Base-by-base conservation (phyloP, 192 early-diverging fungal genomes). In the Coemansia aciculifera region DNA sequence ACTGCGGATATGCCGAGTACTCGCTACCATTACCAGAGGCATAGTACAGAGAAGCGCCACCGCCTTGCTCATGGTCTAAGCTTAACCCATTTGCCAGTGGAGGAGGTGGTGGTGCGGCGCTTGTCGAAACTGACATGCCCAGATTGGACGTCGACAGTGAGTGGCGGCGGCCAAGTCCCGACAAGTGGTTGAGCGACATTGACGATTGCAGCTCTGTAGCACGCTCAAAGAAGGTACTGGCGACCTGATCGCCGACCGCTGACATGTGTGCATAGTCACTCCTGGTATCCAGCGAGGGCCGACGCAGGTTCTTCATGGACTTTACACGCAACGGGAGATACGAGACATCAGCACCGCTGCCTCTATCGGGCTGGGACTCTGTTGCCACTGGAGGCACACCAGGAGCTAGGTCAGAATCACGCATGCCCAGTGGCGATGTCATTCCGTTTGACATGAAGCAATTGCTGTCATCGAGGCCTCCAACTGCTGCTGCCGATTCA, bases 251-350 rank as follows among this genome's bases (percentile, higher is more conserved):
- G 42, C 62, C 68, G 12, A 63, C 36, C 0, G 49, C 64, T 4
- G 62, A 9, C 34, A 61, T 48, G 19, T 31, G 38, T 1, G 39
- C 19, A n/a, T 43, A 13, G 24, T 71, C 74, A 15, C 23, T 19
- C 9, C 64, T 54, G 38, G 48, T 29, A 37, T 81, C 74, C n/a
- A 75, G 54, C 3, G 74, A 76, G 13, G 74, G 67, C 8, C 71
- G 59, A 21, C 74, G 79, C 61, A 81, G 34, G 39, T 81, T 73
- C 64, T 76, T 81, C 24, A 81, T 34, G 1, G 79, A 81, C 34
- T 67, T 61, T 13, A 80, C 63, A 24, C 73, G 69, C 31, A 57
- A 66, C 36, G 74, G 79, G 31, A 63, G n/a, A 54, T 67, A 70
- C 5, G 63, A 27, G 2, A 43, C 62, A 13, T 10, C 42, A 29